Base-by-base conservation (phyloP, 2,329 filamentous ascomycete species). In the Cytospora piceicola region DNA sequence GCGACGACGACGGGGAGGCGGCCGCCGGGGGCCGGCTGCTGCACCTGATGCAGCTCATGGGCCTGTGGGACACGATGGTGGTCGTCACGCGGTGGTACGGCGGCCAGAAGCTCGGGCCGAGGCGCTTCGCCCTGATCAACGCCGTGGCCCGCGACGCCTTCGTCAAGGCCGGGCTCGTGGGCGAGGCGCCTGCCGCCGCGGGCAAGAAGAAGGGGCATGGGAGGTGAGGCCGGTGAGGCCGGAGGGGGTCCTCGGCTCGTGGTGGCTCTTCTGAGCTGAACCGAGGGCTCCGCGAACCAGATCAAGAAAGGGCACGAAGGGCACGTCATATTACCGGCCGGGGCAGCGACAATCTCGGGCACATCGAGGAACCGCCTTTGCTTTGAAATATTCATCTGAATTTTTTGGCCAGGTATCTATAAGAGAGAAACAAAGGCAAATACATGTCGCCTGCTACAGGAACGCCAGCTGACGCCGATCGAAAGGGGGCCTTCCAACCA, bases 1-100 rank as follows among this genome's bases (percentile, higher is more conserved):
- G 90, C 74, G 92, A 99, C 72, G 95, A 99, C 73, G 95, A 99
- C 75, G 95, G 95, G 2, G 95, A 99, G 82, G 91, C 91, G 30
- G 95, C 95, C 7, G 95, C 95, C 0, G 95, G 95, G 0, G 89
- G 90, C 0, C 84, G 95, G 52, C 78, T 99, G 73, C 78, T 98
- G 67, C 93, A 96, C 79, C 81, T 99, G 34, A 90, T 99, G 88
- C 93, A 97, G 80, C 79, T 97, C 68, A 97, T 97, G 92, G 92
- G 94, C 73, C 83, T 96, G 14, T 97, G 94, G 93, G 87, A 96
- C 76, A 90, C 90, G 20, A 90, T 98, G 81, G 93, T 99, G 0
- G 90, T 99, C 4, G 94, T 99, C 32, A 93, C 92, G 49, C 82
- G 95, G 69, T 99, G 95, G 95, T 99, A 96, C 77, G 95, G 95